Base-by-base conservation (phyloP, 352 stramenopile species). In the Phytophthora foliorum region DNA sequence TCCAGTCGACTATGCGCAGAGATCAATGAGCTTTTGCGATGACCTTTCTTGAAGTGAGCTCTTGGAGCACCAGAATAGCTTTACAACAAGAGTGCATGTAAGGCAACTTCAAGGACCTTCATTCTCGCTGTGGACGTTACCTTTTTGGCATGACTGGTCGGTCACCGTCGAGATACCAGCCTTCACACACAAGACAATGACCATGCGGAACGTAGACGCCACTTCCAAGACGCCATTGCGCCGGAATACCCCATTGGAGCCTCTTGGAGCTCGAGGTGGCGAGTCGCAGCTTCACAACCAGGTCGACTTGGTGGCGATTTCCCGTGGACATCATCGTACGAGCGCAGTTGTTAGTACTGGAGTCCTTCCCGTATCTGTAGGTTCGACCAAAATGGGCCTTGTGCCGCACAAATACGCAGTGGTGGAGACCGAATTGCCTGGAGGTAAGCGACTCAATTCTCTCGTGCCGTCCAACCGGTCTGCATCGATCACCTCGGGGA, bases 161-260 rank as follows among this genome's bases (percentile, higher is more conserved):
- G 29, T 34, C 29, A 34, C 29, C 13, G 34, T 42, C 36, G 36
- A 57, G 36, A 57, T 38, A 24, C 34, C 41, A n/a, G n/a, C n/a
- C n/a, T n/a, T n/a, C n/a, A n/a, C n/a, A n/a, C n/a, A 3, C 6
- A 54, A 24, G 27, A 72, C 38, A 3, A 56, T 63, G 16, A 13
- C 50, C 10, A 14, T 46, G 22, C 45, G 53, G 13, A 49, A 32
- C 17, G 14, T 67, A 19, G 64, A 73, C 14, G 14, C 48, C 8
- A 48, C 11, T 32, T 61, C 38, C 25, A 68, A 52, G 29, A 24
- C 56, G 1, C 11, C 38, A 4, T 58, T 41, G 14, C 49, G 69
- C 57, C 60, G 61, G 39, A 75, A 72, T 19, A 61, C 60, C 17
- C 50, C 67, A 7, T 10, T 78, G 50, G 55, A 75, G n/a, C 59